Conservation (phyloP, 1,139 yeast genomes). For the Scheffersomyces titani region DNA sequence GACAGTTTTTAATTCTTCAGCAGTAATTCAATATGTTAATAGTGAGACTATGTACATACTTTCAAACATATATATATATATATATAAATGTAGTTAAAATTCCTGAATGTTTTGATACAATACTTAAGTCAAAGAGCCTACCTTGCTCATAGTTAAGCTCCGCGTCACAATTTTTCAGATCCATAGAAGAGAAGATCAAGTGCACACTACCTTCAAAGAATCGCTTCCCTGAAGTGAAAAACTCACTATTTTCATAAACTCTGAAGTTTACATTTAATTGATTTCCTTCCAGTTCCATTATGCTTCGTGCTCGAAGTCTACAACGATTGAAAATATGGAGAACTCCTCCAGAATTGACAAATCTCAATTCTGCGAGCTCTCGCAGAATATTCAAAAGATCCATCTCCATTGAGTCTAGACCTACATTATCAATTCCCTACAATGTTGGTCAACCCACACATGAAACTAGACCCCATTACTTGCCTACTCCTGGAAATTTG, state of each 20-base stretch:
- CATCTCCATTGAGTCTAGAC: background rate
- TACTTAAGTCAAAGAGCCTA: background rate
- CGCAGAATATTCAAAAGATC: background rate
- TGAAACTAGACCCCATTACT: constrained; percentile 78
- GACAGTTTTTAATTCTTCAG: no score
- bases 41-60: no score
- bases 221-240: background rate
- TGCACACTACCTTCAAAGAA: background rate
- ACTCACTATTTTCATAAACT: background rate
- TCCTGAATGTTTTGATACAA: background rate
- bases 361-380: background rate
- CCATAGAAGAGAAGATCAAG: background rate
- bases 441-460: constrained; percentile 81
- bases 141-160: background rate
- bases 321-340: background rate
- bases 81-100: no score
- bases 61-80: no score
- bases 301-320: background rate
- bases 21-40: no score
- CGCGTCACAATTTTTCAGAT: background rate
- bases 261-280: background rate
- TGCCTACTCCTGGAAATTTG: constrained; percentile 71
- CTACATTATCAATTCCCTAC: constrained; percentile 17
- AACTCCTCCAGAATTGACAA: background rate
- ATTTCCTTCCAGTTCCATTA: background rate